Evolutionary conservation across 345 rosid genomes (phyloP).

Genomic region (Camelina laxa): DNA sequence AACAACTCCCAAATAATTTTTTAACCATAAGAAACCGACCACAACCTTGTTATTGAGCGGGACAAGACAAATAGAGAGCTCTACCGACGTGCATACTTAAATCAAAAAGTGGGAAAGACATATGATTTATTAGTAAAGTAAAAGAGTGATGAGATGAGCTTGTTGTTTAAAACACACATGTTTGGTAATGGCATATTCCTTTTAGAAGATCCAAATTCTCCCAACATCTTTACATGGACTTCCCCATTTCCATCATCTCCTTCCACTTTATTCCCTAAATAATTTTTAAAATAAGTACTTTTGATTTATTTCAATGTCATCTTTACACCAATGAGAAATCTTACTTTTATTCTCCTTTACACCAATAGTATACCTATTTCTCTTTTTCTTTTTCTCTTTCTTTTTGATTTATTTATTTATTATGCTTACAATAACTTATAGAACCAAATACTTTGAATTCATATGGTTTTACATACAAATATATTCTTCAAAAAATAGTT

Average conservation of each 20-base stretch:
- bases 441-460: neutral
- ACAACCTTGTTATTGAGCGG: conserved; percentile 18
- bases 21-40: conserved; percentile 23
- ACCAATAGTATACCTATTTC: conserved; percentile 12
- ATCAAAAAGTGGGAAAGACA: neutral
- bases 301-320: conserved; percentile 36
- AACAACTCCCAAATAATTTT: neutral
- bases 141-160: conserved; percentile 25
- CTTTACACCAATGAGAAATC: conserved; percentile 46
- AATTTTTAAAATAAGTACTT: conserved; percentile 11
- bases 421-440: neutral
- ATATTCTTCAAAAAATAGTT: neutral
- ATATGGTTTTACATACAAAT: conserved; percentile 4
- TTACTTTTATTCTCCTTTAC: conserved; percentile 38
- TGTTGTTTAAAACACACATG: conserved; percentile 34
- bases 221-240: conserved; percentile 44
- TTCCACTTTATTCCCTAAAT: conserved; percentile 23
- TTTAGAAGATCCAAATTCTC: conserved; percentile 48
- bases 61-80: conserved; percentile 36
- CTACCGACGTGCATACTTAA: conserved; percentile 5
- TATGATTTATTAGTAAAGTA: conserved; percentile 9
- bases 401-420: neutral
- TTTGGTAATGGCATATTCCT: conserved; percentile 49
- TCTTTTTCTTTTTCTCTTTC: neutral
- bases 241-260: conserved; percentile 42